Evolutionary conservation across 2,329 filamentous ascomycete genomes (phyloP).

Genomic region (Aspergillus pseudoviridinutans): DNA sequence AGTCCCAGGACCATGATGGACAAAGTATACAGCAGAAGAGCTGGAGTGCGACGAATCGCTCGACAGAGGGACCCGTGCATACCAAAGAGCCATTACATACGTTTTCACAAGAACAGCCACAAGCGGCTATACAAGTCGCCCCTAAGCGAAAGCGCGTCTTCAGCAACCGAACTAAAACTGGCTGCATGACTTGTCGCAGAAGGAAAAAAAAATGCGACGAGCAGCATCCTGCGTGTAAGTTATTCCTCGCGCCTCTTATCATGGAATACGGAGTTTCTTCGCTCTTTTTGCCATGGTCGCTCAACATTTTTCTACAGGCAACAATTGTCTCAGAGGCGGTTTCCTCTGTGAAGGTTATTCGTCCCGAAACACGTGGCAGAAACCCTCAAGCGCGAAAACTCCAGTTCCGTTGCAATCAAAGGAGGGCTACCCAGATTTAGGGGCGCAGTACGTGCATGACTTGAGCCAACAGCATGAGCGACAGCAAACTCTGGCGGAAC

Average conservation of each 20-base stretch:
- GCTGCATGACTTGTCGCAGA: constrained; percentile 84
- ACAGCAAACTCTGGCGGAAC: constrained; percentile 28
- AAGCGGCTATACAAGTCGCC: constrained; percentile 35
- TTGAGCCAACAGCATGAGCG: constrained; percentile 38
- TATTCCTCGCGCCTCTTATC: constrained; percentile 1
- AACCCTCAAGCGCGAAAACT: constrained; percentile 65
- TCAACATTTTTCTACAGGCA: constrained; percentile 51
- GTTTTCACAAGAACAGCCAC: constrained; percentile 31
- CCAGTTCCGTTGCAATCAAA: constrained; percentile 80
- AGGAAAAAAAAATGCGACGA: constrained; percentile 99
- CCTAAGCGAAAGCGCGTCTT: constrained; percentile 58
- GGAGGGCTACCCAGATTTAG: constrained; percentile 52
- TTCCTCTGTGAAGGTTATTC: constrained; percentile 92
- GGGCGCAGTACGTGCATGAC: constrained; percentile 37
- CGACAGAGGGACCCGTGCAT: constrained; percentile 34
- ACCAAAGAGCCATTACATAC: constrained; percentile 30
- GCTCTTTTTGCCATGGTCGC: constrained; percentile 6
- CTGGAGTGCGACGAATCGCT: constrained; percentile 32
- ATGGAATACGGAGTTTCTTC: neutral
- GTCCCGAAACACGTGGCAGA: constrained; percentile 72
- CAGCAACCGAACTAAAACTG: constrained; percentile 92
- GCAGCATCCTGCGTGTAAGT: constrained; percentile 83
- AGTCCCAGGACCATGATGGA: constrained; percentile 41
- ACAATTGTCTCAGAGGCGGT: constrained; percentile 84
- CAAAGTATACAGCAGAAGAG: constrained; percentile 20